A percentile compares a stretch with the other conserved stretches of the same genome.
Evolutionary conservation across 495 filamentous ascomycete species (phyloP).

Genomic region (Lasiosphaeria hispida): DNA sequence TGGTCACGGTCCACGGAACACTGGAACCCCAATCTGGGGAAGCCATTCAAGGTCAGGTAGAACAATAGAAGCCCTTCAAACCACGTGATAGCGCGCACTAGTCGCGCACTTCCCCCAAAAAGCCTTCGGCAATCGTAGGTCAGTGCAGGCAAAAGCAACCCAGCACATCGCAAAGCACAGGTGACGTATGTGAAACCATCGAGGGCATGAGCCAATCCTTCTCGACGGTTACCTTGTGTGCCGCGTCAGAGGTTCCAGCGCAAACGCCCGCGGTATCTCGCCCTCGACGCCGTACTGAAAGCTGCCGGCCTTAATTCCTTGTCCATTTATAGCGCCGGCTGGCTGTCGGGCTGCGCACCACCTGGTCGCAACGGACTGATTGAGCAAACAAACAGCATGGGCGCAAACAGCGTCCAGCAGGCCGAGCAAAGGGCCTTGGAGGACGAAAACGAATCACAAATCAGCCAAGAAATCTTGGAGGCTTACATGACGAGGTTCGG

Average conservation of each 20-base stretch:
- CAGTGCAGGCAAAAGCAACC: not conserved
- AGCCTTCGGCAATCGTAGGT: not conserved
- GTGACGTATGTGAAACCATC: not conserved
- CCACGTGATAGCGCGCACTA: slow-evolving; percentile 25
- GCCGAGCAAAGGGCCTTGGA: slow-evolving; percentile 22
- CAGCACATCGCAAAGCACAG: not conserved
- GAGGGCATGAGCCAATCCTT: too few species aligned
- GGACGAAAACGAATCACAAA: slow-evolving; percentile 26
- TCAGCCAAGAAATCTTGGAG: slow-evolving; percentile 26
- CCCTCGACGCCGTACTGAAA: not conserved
- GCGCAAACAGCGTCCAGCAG: slow-evolving; percentile 14
- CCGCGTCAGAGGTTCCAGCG: too few species aligned
- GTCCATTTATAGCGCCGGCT: not conserved
- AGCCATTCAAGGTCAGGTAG: too few species aligned
- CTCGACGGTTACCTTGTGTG: too few species aligned
- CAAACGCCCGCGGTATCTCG: not conserved
- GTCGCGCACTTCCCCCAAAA: slow-evolving; percentile 16
- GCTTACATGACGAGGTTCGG: slow-evolving; percentile 23
- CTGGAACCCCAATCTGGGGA: too few species aligned
- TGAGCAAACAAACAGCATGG: not conserved
- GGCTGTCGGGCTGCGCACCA: not conserved
- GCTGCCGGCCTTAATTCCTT: too few species aligned
- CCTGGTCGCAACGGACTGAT: not conserved
- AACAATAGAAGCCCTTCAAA: not conserved
- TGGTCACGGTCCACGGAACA: too few species aligned